phyloP scores from a whole-genome alignment of 164 flowering plant genomes.

The Macadamia tetraphylla region DNA sequence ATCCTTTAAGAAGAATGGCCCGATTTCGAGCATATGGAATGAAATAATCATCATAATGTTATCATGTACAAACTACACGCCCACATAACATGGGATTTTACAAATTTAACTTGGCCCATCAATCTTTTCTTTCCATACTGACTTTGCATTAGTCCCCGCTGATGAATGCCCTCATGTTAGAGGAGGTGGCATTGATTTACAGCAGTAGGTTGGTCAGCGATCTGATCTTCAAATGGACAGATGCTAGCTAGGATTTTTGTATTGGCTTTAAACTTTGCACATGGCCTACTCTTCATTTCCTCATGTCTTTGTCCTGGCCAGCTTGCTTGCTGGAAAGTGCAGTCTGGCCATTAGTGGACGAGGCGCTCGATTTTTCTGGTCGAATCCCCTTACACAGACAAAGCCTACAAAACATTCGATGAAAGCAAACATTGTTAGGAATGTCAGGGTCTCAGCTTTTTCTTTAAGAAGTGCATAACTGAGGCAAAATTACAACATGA shows the following conservation, averaged over 20 bases:
- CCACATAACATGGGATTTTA: constrained; percentile 11
- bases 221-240: constrained; percentile 6
- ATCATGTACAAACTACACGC: constrained; percentile 22
- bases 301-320: constrained; percentile 24
- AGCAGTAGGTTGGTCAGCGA: constrained; percentile 6
- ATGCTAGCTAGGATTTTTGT: constrained; percentile 13
- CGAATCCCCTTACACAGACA: constrained; percentile 93
- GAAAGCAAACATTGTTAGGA: background rate
- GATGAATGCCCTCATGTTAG: constrained; percentile 12
- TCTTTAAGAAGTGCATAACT: background rate
- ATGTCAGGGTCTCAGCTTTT: background rate
- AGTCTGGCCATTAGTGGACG: constrained; percentile 64
- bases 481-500: background rate
- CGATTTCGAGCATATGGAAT: constrained; percentile 20
- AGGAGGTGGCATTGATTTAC: background rate
- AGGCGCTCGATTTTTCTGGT: constrained; percentile 65
- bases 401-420: constrained; percentile 53
- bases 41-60: constrained; percentile 18
- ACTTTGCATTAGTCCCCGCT: background rate
- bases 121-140: background rate
- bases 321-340: constrained; percentile 67
- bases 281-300: constrained; percentile 11
- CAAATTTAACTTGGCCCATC: background rate
- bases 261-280: constrained; percentile 3
- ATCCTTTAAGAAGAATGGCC: constrained; percentile 25